These are phyloP conservation scores for Dalbergia oliveri DNA, from an alignment of 306 rosid species.

Conservation along the genomic window DNA sequence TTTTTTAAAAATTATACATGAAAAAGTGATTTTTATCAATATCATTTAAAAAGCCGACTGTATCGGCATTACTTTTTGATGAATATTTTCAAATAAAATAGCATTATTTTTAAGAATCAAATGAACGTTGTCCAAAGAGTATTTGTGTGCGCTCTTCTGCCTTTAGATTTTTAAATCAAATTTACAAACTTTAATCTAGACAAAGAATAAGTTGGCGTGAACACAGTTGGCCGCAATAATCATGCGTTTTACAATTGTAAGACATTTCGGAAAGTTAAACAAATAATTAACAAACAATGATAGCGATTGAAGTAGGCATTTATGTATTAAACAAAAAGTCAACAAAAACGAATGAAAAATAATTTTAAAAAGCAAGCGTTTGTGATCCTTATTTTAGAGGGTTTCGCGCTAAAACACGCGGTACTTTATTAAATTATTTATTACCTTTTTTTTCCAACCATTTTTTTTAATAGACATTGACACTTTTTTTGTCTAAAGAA, in stretches of 20 bases:
- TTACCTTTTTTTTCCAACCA: not conserved
- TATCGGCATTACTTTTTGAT: too few species aligned
- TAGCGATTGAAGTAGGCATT: not conserved
- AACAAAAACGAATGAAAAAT: not conserved
- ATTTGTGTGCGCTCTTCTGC: too few species aligned
- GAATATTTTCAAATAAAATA: too few species aligned
- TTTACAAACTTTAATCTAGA: too few species aligned
- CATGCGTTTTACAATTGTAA: not conserved
- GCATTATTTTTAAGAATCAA: too few species aligned
- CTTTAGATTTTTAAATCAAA: too few species aligned
- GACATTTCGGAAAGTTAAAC: not conserved
- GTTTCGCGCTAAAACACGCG: slow-evolving; percentile 42
- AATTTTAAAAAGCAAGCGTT: not conserved
- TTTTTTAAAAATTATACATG: too few species aligned
- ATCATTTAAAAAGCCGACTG: too few species aligned
- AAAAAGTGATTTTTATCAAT: too few species aligned
- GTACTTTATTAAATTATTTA: not conserved
- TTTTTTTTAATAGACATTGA: not conserved
- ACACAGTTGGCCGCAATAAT: not conserved
- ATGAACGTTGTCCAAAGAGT: too few species aligned
- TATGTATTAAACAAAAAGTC: not conserved
- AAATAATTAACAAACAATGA: not conserved
- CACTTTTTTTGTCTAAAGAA: not conserved
- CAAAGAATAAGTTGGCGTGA: not conserved
- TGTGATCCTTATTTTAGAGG: not conserved